These are phyloP conservation scores for Rhizopus stolonifer DNA, from an alignment of 371 early-diverging fungal genomes.

Conservation along the genomic window DNA sequence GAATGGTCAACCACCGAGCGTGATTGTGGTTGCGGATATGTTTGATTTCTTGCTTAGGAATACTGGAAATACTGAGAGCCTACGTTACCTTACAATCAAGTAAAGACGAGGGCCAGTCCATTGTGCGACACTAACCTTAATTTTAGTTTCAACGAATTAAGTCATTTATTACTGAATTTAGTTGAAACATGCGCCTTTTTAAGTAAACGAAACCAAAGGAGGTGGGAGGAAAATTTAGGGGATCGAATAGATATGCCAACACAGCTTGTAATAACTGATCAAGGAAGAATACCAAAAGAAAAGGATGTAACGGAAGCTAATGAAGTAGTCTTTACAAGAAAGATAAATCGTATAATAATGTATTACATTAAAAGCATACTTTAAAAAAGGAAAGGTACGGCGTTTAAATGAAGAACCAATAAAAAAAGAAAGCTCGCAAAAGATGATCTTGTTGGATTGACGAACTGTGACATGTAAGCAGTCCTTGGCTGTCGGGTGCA, in stretches of 20 bases:
- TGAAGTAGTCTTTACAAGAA: not conserved
- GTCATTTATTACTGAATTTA: conserved; percentile 3
- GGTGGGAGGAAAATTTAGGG: not conserved
- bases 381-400: conserved; percentile 1
- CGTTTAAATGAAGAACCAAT: not conserved
- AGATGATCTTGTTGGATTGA: conserved; percentile 2
- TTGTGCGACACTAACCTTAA: not conserved
- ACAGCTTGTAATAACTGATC: not conserved
- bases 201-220: not conserved
- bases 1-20: conserved; percentile 30
- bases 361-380: not conserved
- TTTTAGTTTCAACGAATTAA: conserved; percentile 1
- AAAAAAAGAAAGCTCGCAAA: not conserved
- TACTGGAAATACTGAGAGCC: not conserved
- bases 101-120: not conserved
- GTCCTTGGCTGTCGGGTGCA: not conserved
- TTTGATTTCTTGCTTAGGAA: conserved; percentile 10
- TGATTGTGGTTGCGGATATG: conserved; percentile 28
- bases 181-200: conserved; percentile 1
- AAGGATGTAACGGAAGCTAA: not conserved
- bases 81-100: conserved; percentile 7
- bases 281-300: not conserved
- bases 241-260: not conserved
- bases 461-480: conserved; percentile 3
- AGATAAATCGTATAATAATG: not conserved